A percentile compares a stretch with the other conserved stretches of the same genome.
Evolutionary conservation across 2,329 filamentous ascomycete genomes (phyloP).

Genomic region (Huntiella abstrusa): DNA sequence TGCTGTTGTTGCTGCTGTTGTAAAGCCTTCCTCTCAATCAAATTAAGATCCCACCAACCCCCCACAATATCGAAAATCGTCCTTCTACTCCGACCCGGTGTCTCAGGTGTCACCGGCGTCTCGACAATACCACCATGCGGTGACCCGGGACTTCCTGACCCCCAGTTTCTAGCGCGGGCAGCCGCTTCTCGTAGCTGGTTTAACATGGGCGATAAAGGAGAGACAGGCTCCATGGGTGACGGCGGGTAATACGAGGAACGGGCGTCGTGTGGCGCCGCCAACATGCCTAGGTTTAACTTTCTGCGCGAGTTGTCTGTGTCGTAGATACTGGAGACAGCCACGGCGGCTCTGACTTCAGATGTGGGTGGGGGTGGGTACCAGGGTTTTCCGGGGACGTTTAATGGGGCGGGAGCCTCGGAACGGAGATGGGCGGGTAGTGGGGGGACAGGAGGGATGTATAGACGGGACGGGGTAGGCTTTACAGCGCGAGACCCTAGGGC

Average conservation of each 20-base stretch:
- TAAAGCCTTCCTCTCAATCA: constrained; percentile 21
- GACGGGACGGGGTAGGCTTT: neutral
- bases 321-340: neutral
- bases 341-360: constrained; percentile 2
- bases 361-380: constrained; percentile 13
- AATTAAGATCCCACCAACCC: constrained; percentile 35
- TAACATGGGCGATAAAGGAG: constrained; percentile 15
- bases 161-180: neutral
- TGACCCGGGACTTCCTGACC: neutral
- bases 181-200: constrained; percentile 9
- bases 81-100: constrained; percentile 18
- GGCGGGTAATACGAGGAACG: neutral
- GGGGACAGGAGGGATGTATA: constrained; percentile 9
- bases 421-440: constrained; percentile 6
- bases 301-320: neutral
- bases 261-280: constrained; percentile 4
- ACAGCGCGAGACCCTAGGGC: constrained; percentile 6
- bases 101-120: constrained; percentile 12
- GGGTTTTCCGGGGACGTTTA: neutral
- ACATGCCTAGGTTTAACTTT: constrained; percentile 10
- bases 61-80: constrained; percentile 30
- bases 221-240: constrained; percentile 12
- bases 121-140: neutral
- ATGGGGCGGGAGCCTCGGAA: neutral
- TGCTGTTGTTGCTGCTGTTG: too few relatives aligned